These are phyloP conservation scores for Cyberlindnera veronae DNA, from an alignment of 805 yeast genomes.

Conservation along the genomic window DNA sequence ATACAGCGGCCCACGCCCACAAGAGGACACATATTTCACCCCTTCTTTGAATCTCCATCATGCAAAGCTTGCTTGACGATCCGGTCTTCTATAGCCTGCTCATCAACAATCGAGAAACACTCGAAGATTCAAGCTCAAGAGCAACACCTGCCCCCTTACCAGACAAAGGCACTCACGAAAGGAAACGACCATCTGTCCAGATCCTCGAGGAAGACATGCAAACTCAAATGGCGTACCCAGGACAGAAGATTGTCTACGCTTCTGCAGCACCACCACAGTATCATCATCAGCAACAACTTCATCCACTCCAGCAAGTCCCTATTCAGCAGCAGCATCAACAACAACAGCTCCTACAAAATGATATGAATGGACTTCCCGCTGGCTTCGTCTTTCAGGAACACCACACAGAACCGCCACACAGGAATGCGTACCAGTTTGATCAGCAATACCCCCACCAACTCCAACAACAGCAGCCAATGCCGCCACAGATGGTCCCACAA, in stretches of 20 bases:
- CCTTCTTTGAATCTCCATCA: constrained; percentile 1
- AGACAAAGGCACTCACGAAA: background rate
- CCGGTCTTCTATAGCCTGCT: constrained; percentile 23
- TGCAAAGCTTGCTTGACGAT: constrained; percentile 25
- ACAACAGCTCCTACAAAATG: background rate
- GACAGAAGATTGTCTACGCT: constrained; percentile 8
- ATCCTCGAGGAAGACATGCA: constrained; percentile 3
- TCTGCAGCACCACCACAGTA: background rate
- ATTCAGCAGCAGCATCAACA: constrained; percentile 1
- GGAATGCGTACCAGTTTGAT: constrained; percentile 5
- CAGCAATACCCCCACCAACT: constrained; percentile 1
- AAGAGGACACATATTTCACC: constrained; percentile 1
- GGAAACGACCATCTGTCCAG: background rate
- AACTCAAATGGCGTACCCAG: constrained; percentile 12
- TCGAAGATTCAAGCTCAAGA: constrained; percentile 3
- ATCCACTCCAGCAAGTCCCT: no score
- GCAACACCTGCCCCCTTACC: background rate
- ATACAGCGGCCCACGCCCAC: background rate
- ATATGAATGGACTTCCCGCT: background rate
- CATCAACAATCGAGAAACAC: constrained; percentile 16
- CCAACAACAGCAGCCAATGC: constrained; percentile 1
- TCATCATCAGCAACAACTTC: background rate
- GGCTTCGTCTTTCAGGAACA: constrained; percentile 3
- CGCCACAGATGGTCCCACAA: background rate
- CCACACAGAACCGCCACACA: constrained; percentile 11